Evolutionary conservation across 257 asterid species (phyloP).

Genomic region (Solanum etuberosum): DNA sequence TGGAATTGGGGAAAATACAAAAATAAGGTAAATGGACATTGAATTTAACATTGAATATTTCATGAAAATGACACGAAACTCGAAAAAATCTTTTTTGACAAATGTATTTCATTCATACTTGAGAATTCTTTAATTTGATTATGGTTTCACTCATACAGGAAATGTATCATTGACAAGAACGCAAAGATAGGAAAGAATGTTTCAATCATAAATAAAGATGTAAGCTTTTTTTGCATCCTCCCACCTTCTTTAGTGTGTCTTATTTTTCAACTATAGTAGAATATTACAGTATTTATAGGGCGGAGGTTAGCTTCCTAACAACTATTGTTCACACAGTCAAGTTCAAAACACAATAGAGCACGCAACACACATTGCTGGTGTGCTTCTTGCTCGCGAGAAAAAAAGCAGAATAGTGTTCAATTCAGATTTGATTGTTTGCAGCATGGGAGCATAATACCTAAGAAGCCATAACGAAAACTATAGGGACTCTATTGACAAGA

Average conservation of each 20-base stretch:
- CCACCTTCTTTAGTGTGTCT: neutral
- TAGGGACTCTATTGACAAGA: neutral
- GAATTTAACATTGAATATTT: neutral
- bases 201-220: conserved; percentile 74
- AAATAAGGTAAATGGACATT: conserved; percentile 49
- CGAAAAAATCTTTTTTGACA: neutral
- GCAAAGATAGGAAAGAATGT: conserved; percentile 82
- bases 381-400: neutral
- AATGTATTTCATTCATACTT: neutral
- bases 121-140: neutral
- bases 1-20: conserved; percentile 76
- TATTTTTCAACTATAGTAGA: neutral
- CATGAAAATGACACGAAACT: neutral
- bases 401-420: neutral
- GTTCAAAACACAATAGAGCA: neutral
- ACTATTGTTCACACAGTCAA: neutral
- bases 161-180: conserved; percentile 89
- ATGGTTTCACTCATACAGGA: conserved; percentile 22
- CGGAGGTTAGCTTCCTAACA: neutral
- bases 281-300: neutral
- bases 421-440: neutral
- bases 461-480: neutral
- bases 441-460: neutral
- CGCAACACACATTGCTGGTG: neutral
- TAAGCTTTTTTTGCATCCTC: conserved; percentile 19